These are phyloP conservation scores for Magnaporthiopsis poae DNA, from an alignment of 2,329 filamentous ascomycete species.

Conservation along the genomic window DNA sequence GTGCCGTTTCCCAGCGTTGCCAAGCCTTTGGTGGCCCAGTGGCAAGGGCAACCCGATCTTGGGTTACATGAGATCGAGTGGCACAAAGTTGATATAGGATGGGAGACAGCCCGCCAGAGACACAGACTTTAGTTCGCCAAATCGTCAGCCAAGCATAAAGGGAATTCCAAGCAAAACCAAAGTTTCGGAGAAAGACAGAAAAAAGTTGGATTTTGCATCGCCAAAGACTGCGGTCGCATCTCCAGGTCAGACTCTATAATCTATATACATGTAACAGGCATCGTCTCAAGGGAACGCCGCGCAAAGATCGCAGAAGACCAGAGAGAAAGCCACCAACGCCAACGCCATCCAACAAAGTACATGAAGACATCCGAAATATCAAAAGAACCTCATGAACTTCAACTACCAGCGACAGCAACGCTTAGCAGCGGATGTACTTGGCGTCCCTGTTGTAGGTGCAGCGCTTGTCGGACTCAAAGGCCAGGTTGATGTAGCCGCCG, in stretches of 20 bases:
- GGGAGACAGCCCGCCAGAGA: no score
- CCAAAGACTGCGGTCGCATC: neutral
- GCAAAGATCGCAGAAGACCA: neutral
- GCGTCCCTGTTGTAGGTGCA: constrained; percentile 4
- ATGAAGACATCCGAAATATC: neutral
- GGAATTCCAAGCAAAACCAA: no score
- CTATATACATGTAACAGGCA: neutral
- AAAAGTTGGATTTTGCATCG: neutral
- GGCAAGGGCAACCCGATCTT: no score
- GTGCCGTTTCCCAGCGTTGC: no score
- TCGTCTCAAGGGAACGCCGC: no score
- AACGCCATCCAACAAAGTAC: neutral
- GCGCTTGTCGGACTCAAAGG: neutral
- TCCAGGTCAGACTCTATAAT: neutral
- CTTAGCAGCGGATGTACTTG: constrained; percentile 1
- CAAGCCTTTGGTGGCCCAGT: no score
- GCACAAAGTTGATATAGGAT: no score
- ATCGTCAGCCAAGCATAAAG: no score
- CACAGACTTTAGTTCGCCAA: no score
- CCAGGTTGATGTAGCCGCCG: constrained; percentile 4
- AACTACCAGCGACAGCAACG: no score
- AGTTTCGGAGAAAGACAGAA: no score
- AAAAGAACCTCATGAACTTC: neutral
- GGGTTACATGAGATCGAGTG: no score
- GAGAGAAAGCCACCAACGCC: neutral